Evolutionary conservation across 192 early-diverging fungal genomes (phyloP), one percentile per base, ranked within the genome.

Genomic region (Entomortierella chlamydospora): DNA sequence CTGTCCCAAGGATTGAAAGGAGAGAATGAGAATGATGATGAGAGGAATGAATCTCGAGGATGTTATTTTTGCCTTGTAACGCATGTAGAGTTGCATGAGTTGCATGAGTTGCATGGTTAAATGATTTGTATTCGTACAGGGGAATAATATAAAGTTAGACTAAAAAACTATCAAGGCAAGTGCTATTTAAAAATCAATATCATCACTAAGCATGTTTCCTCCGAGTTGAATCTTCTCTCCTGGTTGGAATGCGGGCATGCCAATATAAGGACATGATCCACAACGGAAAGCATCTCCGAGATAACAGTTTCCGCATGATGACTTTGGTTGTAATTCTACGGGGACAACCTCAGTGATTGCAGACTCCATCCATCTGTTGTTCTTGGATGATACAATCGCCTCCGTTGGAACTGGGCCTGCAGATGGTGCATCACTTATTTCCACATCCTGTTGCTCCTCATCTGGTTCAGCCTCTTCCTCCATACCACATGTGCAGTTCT

Each of bases 201-300:
- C 91, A 62, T 93, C 91, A 51, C 87, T 85, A 68, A 91, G 77
- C 74, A 91, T 79, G 64, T 87, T 87, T n/a, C 97, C 97, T 29
- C 89, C 92, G 25, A 99, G 85, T 13, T 88, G 85, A 55, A 99
- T 91, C 81, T 96, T 95, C 72, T 99, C 95, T 33, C 98, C 98
- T 2, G 95, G 94, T 72, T 95, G 89, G 85, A 99, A 99, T 13
- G 96, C 92, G 29, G 98, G 98, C 94, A 98, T 96, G 29, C 98
- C 98, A 34, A 96, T 81, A 68, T 98, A 99, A 39, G 98, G 98
- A 83, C 98, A 99, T 29, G 91, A 92, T 31, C 91, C 86, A 85
- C 98, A 99, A 33, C 98, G 89, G 90, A 99, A 99, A 1, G 98
- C 98, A 86, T 99, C 98, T 31, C 98, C 98, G 11, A 99, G 84